A percentile compares a stretch with the other conserved stretches of the same genome.
Evolutionary conservation across 495 filamentous ascomycete species (phyloP).

Genomic region (Saxophila tyrrhenica): DNA sequence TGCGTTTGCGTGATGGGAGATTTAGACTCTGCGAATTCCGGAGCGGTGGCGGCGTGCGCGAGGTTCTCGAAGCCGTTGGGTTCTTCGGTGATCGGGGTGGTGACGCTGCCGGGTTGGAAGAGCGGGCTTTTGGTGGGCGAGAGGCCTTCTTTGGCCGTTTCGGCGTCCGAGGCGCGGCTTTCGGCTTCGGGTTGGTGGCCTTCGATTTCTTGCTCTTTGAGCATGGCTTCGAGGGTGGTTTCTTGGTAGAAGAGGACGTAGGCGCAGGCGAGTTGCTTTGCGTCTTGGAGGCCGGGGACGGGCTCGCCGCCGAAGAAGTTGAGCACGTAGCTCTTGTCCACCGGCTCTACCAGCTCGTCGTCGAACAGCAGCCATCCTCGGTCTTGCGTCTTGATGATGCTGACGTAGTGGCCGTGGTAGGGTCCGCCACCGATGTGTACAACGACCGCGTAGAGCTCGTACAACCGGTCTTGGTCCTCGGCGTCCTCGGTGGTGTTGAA

Average conservation of each 20-base stretch:
- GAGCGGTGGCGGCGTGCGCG: slow-evolving; percentile 50
- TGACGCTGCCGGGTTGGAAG: slow-evolving; percentile 25
- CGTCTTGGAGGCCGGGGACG: slow-evolving; percentile 15
- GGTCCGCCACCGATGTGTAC: slow-evolving; percentile 97
- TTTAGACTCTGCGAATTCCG: slow-evolving; percentile 33
- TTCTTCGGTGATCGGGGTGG: slow-evolving; percentile 38
- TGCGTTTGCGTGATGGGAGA: slow-evolving; percentile 21
- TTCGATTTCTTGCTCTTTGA: slow-evolving; percentile 72
- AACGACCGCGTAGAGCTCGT: slow-evolving; percentile 96
- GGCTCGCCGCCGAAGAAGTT: slow-evolving; percentile 90
- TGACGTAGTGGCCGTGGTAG: slow-evolving; percentile 95
- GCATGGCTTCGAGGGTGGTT: slow-evolving; percentile 79
- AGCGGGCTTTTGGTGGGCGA: neutral
- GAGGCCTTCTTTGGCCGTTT: neutral
- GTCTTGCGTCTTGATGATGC: slow-evolving; percentile 95
- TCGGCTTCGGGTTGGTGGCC: slow-evolving; percentile 32
- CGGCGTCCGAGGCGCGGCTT: slow-evolving; percentile 4
- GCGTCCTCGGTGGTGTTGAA: slow-evolving; percentile 98
- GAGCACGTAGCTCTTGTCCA: slow-evolving; percentile 90
- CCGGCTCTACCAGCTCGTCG: slow-evolving; percentile 96
- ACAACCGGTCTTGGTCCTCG: slow-evolving; percentile 85
- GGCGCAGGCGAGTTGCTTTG: slow-evolving; percentile 72
- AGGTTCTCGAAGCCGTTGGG: slow-evolving; percentile 42
- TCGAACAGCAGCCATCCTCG: slow-evolving; percentile 93
- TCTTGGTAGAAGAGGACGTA: slow-evolving; percentile 98